A percentile compares a stretch with the other conserved stretches of the same genome.
These are phyloP conservation scores for Paratinospora sagittata DNA, from an alignment of 164 flowering plant genomes.

Conservation along the genomic window DNA sequence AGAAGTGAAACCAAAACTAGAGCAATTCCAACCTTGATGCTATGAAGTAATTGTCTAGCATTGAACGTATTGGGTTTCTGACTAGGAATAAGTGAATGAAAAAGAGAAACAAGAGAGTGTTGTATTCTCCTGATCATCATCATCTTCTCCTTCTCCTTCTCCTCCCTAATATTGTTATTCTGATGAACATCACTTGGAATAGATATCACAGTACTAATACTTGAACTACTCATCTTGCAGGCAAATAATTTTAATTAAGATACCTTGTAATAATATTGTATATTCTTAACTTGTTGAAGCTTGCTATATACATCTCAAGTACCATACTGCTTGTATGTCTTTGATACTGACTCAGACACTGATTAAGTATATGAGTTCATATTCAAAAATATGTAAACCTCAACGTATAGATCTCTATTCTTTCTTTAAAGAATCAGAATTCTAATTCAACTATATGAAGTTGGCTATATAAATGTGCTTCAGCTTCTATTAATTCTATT, in stretches of 20 bases:
- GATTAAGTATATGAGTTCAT: constrained; percentile 20
- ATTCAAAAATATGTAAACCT: background rate
- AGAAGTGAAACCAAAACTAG: constrained; percentile 68
- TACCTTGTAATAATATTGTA: too few relatives aligned
- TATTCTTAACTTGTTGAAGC: background rate
- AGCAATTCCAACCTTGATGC: constrained; percentile 75
- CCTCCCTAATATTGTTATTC: constrained; percentile 15
- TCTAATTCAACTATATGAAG: background rate
- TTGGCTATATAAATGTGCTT: too few relatives aligned
- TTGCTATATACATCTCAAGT: too few relatives aligned
- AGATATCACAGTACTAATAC: constrained; percentile 28
- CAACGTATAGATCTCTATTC: background rate
- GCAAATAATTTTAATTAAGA: too few relatives aligned
- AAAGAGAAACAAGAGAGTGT: constrained; percentile 1
- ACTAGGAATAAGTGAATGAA: constrained; percentile 13
- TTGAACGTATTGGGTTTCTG: constrained; percentile 15
- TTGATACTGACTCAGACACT: constrained; percentile 51
- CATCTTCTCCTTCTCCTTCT: background rate
- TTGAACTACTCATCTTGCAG: background rate
- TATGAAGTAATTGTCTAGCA: constrained; percentile 38
- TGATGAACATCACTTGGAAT: constrained; percentile 32
- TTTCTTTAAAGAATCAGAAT: background rate
- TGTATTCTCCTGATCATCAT: constrained; percentile 13
- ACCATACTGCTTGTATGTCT: too few relatives aligned
- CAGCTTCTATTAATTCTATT: too few relatives aligned